Base-by-base conservation (phyloP, 2,329 filamentous ascomycete species). In the Dryadomyces quercus-mongolicae region DNA sequence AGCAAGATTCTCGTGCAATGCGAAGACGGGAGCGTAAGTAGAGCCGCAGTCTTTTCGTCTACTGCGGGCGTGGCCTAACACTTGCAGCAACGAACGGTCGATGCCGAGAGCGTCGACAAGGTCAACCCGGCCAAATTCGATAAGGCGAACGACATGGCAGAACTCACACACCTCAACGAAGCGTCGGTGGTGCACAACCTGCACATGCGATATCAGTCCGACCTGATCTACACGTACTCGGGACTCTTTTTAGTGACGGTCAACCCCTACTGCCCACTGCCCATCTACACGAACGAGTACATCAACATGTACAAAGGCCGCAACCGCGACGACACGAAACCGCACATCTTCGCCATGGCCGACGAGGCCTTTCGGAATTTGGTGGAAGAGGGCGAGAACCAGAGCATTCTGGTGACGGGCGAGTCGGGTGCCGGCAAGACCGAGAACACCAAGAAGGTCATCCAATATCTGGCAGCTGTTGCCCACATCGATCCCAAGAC, bases 121-220 rank as follows among this genome's bases (percentile, higher is more conserved):
- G 94, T 98, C 74, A 98, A 98, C 70, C 93, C 93, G 49, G 92
- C 92, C 64, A 98, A 98, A 68, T 98, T 98, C 72, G 93, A 98
- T 78, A 98, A 96, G 71, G 92, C 92, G 60, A 90, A 94, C 72
- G 94, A 98, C 69, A 98, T 98, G 93, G 93, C 94, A 22, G 93
- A 98, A 68, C 78, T 98, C 65, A 98, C 93, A 6, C 93, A 98
- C 69, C 75, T 98, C 59, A 98, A 98, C 70, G 93, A 98, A 71
- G 88, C 92, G 21, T 97, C 93, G 0, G 93, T 98, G 52, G 91
- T 98, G 52, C 91, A 98, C 72, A 98, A 98, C 66, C 78, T 98
- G 55, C 86, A 95, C 62, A 92, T 88, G 76, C 79, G 93, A 70
- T 98, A 98, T 67, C 89, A 96, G 68, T 81, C 93, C 47, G 93